Evolutionary conservation across 2,329 filamentous ascomycete species (phyloP).

Genomic region (Hypoxylon sp.): DNA sequence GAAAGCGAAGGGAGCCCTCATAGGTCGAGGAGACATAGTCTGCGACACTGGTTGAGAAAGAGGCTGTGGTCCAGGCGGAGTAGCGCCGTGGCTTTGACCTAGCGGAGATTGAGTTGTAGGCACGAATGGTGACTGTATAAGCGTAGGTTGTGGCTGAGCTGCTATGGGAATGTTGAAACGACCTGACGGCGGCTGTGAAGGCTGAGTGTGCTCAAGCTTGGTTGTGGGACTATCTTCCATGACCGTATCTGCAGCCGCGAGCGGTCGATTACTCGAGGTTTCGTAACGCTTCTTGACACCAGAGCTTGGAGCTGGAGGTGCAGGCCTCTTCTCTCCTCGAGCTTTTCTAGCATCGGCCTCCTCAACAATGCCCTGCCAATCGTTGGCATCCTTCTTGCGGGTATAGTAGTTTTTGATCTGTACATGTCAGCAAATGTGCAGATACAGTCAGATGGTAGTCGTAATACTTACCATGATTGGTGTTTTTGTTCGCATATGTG

Average conservation of each 20-base stretch:
- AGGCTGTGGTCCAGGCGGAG: constrained; percentile 55
- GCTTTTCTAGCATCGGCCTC: constrained; percentile 71
- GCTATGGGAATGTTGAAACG: constrained; percentile 64
- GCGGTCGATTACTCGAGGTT: constrained; percentile 60
- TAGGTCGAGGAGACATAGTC: constrained; percentile 64
- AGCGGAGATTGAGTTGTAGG: constrained; percentile 51
- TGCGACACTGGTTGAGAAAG: constrained; percentile 59
- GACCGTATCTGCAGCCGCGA: constrained; percentile 65
- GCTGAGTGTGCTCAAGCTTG: constrained; percentile 62
- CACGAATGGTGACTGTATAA: constrained; percentile 51
- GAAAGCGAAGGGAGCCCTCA: constrained; percentile 65
- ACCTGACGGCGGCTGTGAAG: constrained; percentile 58
- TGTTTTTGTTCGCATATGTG: constrained; percentile 86
- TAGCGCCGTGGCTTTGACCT: constrained; percentile 48
- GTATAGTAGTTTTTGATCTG: constrained; percentile 79
- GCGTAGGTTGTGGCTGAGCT: constrained; percentile 57
- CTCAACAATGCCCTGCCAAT: constrained; percentile 72
- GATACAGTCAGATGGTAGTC: neutral
- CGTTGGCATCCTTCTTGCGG: constrained; percentile 73
- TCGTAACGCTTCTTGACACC: constrained; percentile 68
- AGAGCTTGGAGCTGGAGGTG: constrained; percentile 70
- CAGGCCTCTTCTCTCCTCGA: constrained; percentile 71
- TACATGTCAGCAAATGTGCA: constrained; percentile 45
- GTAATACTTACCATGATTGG: constrained; percentile 79
- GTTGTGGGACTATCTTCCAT: constrained; percentile 61